Conservation (phyloP, 148 eudicot species). For the Rhododendron kiyosumense region DNA sequence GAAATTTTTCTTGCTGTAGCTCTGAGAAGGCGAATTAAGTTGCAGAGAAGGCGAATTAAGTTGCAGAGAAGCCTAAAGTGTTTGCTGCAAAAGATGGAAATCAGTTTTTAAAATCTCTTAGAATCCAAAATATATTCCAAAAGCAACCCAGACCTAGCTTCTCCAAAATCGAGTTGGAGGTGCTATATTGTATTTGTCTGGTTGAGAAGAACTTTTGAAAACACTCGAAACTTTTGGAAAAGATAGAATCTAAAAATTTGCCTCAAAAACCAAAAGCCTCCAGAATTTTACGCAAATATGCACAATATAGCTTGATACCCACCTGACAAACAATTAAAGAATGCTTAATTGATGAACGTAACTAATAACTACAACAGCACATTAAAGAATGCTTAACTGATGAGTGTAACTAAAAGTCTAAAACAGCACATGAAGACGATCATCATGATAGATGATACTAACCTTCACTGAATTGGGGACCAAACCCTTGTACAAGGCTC, state of each 20-base stretch:
- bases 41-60: neutral
- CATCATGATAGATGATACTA: slow-evolving; percentile 2
- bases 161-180: neutral
- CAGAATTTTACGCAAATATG: neutral
- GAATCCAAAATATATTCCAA: neutral
- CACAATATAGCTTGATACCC: neutral
- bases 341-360: neutral
- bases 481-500: slow-evolving; percentile 90
- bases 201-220: neutral
- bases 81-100: neutral
- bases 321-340: neutral
- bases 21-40: neutral
- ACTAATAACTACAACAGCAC: neutral
- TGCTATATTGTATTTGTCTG: neutral
- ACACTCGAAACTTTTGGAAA: neutral
- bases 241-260: neutral
- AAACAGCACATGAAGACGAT: neutral
- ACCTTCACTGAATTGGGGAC: slow-evolving; percentile 96
- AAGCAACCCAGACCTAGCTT: neutral
- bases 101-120: neutral
- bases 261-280: neutral
- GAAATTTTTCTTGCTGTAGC: neutral
- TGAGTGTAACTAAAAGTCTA: neutral
- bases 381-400: neutral
- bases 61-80: neutral